Base-by-base conservation (phyloP, 495 filamentous ascomycete genomes). In the Penicillium nucicola region DNA sequence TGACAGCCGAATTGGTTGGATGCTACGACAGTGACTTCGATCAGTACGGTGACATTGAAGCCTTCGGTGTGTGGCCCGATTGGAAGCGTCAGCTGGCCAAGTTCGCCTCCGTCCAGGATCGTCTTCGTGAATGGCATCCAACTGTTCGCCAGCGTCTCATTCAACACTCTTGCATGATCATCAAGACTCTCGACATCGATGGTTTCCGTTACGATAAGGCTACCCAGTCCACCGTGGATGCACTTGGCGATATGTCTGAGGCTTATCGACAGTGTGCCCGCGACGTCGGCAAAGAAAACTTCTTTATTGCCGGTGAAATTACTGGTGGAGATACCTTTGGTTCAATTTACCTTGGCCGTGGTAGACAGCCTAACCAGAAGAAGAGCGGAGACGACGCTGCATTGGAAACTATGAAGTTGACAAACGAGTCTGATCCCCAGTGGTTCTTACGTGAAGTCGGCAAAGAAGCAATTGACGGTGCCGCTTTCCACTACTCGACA, bases 101-200 rank as follows among this genome's bases (percentile, higher is more conserved):
- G 58, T 89, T 89, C 61, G 83, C 84, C 30, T 86, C 78, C 37
- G 86, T 88, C 13, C 86, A 89, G 60, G 85, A 89, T 65, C 84
- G 86, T 55, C 75, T 89, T 3, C 81, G 86, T 42, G 85, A 87
- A 57, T 89, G 86, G 86, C 50, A 75, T 8, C 80, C 83, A 1
- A 64, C 67, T 13, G 85, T 88, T 1, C 64, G 73, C 9, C 68
- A 77, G 19, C 79, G 80, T 42, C 59, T 89, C 34, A 75, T 79
- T 48, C 77, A 70, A 28, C 86, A 88, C 44, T 84, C 84, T 6
- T 88, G 85, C 60, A 80, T 86, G 64, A 63, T 80, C 1, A 83
- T 88, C 36, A 60, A 65, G 7, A 77, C 74, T 48, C 64, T 87
- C 20, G 84, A 87, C 62, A 78, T 87, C 31, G 84, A 87, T 53